Percentiles rank a stretch among this genome's conserved stretches.
phyloP scores from a whole-genome alignment of 176 grass and related monocot genomes.

The Eleusine indica region DNA sequence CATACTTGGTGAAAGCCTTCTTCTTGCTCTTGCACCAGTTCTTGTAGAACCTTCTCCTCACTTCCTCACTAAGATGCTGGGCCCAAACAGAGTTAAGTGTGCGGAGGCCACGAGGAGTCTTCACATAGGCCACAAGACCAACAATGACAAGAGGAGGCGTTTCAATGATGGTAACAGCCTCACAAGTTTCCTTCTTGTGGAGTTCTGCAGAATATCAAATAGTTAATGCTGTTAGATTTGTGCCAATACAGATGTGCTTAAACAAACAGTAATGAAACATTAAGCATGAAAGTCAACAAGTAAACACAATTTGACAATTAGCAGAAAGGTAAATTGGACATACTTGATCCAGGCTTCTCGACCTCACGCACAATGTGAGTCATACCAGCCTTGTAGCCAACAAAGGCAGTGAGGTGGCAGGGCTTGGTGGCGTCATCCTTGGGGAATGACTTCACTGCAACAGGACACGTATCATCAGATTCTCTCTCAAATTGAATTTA shows the following conservation, averaged over 20 bases:
- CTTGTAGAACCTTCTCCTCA: slow-evolving; percentile 1
- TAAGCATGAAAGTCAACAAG: not conserved
- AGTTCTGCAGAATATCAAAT: not conserved
- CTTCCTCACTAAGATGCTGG: not conserved
- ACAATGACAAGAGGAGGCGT: slow-evolving; percentile 2
- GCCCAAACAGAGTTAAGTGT: not conserved
- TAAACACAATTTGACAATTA: not conserved
- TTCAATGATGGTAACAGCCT: slow-evolving; percentile 2
- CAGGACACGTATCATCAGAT: not conserved
- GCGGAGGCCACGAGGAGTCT: slow-evolving; percentile 1
- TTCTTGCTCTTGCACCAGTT: slow-evolving; percentile 14
- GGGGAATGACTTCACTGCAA: slow-evolving; percentile 3
- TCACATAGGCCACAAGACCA: not conserved
- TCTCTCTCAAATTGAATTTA: not conserved
- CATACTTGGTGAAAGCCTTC: not conserved
- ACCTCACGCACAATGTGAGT: not conserved
- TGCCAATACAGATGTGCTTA: not conserved
- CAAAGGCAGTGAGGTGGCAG: not conserved
- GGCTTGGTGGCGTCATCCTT: not conserved
- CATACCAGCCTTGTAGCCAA: slow-evolving; percentile 6
- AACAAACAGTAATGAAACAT: not conserved
- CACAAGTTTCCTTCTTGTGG: not conserved
- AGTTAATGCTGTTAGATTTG: not conserved
- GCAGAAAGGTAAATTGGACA: not conserved
- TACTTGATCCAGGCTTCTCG: not conserved